Base-by-base conservation (phyloP, 1,284 basidiomycete genomes). In the Ustilago cynodontis region DNA sequence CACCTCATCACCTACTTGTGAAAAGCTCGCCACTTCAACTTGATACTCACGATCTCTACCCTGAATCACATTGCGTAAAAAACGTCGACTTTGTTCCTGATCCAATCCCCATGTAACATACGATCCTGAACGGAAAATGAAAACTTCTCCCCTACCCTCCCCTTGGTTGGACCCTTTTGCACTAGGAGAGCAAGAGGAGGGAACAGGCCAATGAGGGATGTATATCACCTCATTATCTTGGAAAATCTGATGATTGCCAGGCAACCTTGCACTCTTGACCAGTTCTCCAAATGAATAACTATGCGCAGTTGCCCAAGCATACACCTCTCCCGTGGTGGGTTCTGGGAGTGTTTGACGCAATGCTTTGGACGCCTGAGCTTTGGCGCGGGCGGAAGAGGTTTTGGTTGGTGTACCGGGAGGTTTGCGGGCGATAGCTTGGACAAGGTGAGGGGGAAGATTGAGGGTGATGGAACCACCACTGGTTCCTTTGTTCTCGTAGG, bases 91-190 rank as follows among this genome's bases (percentile, higher is more conserved):
- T 52, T 80, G 77, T 55, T 82, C 82, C 43, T 75, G 54, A 28
- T 77, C 66, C 60, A 85, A 49, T 8, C 83, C 83, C 84, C 84
- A 85, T 0, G 84, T 85, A 16, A 85, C 81, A 52, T 82, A 85
- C 45, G 78, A 74, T 29, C 84, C 84, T 0, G 79, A 80, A 1
- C 81, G 71, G 53, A 85, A 84, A 26, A 85, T 73, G 54, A 85
- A 84, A 29, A 80, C 80, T 35, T 84, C 82, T 11, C 83, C 82
- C 16, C 65, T 59, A 3, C 64, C 65, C 20, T 37, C 35, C 3
- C 35, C 14, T 16, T 9, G 7, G 3, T 3, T 37, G 9, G 14
- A 37, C 3, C 9, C 11, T 11, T 5, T 11, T 26, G n/a, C 3
- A 29, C 39, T n/a, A n/a, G 35, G 37, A 29, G 26, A 31, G 29